Evolutionary conservation across 306 rosid genomes (phyloP), one percentile per base, ranked within the genome.

Genomic region (Corylus heterophylla): DNA sequence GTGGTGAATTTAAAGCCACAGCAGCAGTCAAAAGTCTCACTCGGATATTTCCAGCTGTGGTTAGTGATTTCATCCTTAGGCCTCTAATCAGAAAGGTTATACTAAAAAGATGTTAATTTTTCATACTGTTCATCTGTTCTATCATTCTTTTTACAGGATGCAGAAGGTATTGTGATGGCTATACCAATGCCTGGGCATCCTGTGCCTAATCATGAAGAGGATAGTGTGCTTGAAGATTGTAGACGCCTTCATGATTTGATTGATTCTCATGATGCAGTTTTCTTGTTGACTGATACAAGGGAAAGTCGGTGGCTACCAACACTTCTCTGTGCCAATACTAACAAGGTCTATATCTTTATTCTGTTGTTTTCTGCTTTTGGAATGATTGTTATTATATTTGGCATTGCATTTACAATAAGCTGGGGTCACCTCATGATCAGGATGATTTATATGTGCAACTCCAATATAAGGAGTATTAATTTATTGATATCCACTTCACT

Each of bases 121-220:
- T 72, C 22, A 18, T 82, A 58, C n/a, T 52, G 7, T 39, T 73
- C 74, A 49, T 66, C 75, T 73, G 29, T 75, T 71, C 47, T 12
- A 12, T 42, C 69, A 54, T 64, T 67, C n/a, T 17, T 77, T 68
- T 78, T 54, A n/a, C 87, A 92, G 98, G 98, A 95, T 82, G 98
- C 96, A 25, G 94, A 89, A 84, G 97, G 97, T 68, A 63, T 95
- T 83, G 91, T 95, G 78, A 88, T 95, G 91, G 91, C 93, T 69
- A 91, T 95, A 86, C 98, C 97, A 70, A 95, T 95, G 98, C 98
- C 98, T 64, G 98, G 98, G 47, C 98, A 95, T 81, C 98, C 98
- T 12, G 84, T 95, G 73, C 71, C 88, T 63, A 89, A 71, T 79
- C 88, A 88, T 84, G 91, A 92, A 85, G 89, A 88, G 85, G 88